phyloP scores from a whole-genome alignment of 2,329 filamentous ascomycete genomes.

The Dactylonectria estremocensis region DNA sequence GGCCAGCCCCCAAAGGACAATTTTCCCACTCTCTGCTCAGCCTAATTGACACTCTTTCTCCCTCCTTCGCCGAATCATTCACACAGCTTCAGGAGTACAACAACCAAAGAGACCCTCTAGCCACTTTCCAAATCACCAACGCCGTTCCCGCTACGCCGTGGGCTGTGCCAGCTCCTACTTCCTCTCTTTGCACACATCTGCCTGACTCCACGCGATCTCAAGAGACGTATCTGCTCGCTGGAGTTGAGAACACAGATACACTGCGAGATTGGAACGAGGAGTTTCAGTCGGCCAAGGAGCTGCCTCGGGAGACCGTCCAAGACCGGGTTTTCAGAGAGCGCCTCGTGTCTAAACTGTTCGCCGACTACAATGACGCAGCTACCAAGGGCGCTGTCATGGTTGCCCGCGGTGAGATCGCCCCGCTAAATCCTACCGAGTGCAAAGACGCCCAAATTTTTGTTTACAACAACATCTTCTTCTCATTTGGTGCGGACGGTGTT shows the following conservation, averaged over 20 bases:
- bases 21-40: constrained; percentile 89
- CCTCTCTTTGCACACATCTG: constrained; percentile 78
- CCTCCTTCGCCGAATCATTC: constrained; percentile 86
- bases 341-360: constrained; percentile 94
- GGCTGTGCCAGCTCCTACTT: constrained; percentile 82
- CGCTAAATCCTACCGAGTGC: constrained; percentile 93
- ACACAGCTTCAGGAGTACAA: constrained; percentile 86
- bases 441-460: constrained; percentile 98
- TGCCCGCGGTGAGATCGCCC: constrained; percentile 91
- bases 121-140: constrained; percentile 96
- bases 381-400: constrained; percentile 93
- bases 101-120: constrained; percentile 87
- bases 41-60: constrained; percentile 84
- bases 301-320: constrained; percentile 93
- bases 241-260: constrained; percentile 94
- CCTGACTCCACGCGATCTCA: constrained; percentile 91
- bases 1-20: constrained; percentile 82
- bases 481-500: constrained; percentile 96
- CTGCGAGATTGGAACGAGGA: constrained; percentile 99
- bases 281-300: constrained; percentile 95
- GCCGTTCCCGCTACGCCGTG: constrained; percentile 93
- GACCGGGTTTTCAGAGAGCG: constrained; percentile 97
- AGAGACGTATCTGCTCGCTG: constrained; percentile 91
- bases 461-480: constrained; percentile 99
- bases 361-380: constrained; percentile 97